Evolutionary conservation across 164 flowering plant genomes (phyloP), one percentile per base, ranked within the genome.

Genomic region (Kingdonia uniflora): DNA sequence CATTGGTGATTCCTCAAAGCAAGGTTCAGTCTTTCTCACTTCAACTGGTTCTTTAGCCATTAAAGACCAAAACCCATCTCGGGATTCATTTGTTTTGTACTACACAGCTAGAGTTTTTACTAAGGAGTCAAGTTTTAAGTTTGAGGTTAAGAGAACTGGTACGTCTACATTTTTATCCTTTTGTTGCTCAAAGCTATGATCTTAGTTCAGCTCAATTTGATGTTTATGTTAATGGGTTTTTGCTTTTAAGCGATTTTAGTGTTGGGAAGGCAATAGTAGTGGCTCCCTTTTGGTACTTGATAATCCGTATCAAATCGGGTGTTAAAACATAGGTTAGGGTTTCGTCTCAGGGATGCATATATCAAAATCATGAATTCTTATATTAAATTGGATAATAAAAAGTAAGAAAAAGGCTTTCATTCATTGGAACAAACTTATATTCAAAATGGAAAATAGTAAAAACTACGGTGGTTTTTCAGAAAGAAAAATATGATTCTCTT

Each of bases 151-250:
- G 19, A 43, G 16, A 17, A 42, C 19, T 0, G 65, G 65, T 14
- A 24, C 62, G 66, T 14, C 52, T 66, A 39, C 70, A 66, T 54
- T 66, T 66, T 52, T 52, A n/a, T 26, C 56, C 70, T 15, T 61
- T 66, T 41, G 47, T 41, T 25, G 22, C 65, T 37, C 26, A 49
- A 25, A 26, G 23, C 1, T 52, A 60, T 43, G 33, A 61, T 42
- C 59, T 66, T 14, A 41, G 39, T 51, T 24, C 42, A 11, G 59
- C 62, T 54, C 14, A 12, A 13, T 66, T 66, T 39, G 22, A 49
- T 19, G 70, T 66, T 19, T 57, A 55, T 0, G 59, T 55, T 37
- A 14, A 39, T 42, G 62, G 62, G 58, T 29, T 15, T 24, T 10
- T 6, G 2, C 35, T 61, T 42, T 38, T 61, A 26, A 52, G 29